Evolutionary conservation across 192 early-diverging fungal genomes (phyloP).

Genomic region (Mortierella alpina): DNA sequence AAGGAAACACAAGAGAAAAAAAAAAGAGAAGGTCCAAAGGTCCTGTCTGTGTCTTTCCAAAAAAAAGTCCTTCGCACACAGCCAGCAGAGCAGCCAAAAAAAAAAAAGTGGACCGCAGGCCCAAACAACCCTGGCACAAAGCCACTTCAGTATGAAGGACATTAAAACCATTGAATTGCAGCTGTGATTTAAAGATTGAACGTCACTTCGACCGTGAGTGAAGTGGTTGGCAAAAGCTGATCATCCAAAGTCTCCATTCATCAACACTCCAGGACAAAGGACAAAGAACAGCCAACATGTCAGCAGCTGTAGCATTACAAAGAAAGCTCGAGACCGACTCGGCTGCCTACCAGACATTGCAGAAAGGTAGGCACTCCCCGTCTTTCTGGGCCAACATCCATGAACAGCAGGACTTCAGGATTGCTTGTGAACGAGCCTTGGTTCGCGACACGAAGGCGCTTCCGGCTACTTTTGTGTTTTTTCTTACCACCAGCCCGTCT

Average conservation of each 20-base stretch:
- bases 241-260: background rate
- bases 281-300: conserved; percentile 31
- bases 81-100: background rate
- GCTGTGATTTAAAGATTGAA: background rate
- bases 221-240: background rate
- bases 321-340: conserved; percentile 77
- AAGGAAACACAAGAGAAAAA: background rate
- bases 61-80: too few species aligned
- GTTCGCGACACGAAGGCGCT: background rate
- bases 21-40: background rate
- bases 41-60: too few species aligned
- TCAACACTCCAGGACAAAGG: background rate
- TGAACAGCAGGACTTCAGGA: background rate
- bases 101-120: conserved; percentile 3
- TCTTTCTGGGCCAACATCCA: too few species aligned
- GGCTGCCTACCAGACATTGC: conserved; percentile 76
- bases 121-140: background rate
- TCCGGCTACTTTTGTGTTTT: background rate
- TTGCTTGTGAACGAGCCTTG: background rate
- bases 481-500: background rate
- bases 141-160: too few species aligned
- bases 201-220: background rate
- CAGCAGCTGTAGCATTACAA: conserved; percentile 57
- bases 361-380: conserved; percentile 63
- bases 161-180: too few species aligned